Base-by-base conservation (phyloP, 768 basidiomycete genomes). In the Pulveroboletus ravenelii region DNA sequence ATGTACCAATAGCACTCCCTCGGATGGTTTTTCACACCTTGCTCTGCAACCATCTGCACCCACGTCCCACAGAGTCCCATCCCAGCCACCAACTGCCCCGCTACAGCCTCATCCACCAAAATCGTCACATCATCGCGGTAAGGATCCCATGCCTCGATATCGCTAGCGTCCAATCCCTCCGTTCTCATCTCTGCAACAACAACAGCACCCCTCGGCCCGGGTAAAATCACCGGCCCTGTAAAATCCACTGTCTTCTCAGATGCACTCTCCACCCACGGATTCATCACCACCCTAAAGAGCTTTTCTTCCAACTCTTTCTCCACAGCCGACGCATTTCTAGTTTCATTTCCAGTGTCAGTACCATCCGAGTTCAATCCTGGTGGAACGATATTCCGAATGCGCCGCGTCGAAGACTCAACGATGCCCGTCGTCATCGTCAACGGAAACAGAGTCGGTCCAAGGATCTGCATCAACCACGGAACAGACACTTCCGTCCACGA, bases 381-480 rank as follows among this genome's bases (percentile, higher is more conserved):
- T 2, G 68, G 56, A 5, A 70, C 55, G 48, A 84, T 65, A 2
- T 73, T 61, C 43, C 74, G 75, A 63, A 89, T 73, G 39, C 74
- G 72, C 27, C 87, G 74, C 44, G 82, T 77, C 3, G 82, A 82
- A 35, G 70, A 72, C 63, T 89, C 87, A 47, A 85, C 79, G 45
- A 86, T 65, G 12, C 82, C 84, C 2, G 81, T 70, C 3, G 70
- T 72, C 63, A 86, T 84, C 5, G 81, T 82, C 48, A 77, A 54
- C 1, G 85, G 80, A 35, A 88, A 64, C 9, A 67, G 62, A 10
- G 76, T 79, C 5, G 80, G 78, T 0, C 84, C 87, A 3, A 87
- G 63, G 34, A 80, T 46, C 27, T 64, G 58, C 48, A 73, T 54
- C 47, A 82, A 62, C 34, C 57, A 60, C 42, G 61, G 52, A 38